A percentile compares a stretch with the other conserved stretches of the same genome.
Evolutionary conservation across 352 stramenopile species (phyloP).

Genomic region (Globisporangium canariense): DNA sequence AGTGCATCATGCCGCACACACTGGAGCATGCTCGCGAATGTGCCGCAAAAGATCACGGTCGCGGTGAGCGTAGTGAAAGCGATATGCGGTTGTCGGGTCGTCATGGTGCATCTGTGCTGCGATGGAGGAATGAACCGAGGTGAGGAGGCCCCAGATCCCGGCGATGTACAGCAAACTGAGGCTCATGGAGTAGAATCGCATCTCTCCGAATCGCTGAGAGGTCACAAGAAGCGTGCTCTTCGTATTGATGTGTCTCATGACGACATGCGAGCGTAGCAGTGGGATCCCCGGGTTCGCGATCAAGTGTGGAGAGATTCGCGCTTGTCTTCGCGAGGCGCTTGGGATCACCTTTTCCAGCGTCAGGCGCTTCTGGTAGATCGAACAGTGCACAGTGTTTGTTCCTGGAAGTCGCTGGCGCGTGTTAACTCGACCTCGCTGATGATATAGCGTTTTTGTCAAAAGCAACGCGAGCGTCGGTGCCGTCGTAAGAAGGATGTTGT

Average conservation of each 20-base stretch:
- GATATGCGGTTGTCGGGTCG: neutral
- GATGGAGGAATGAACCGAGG: conserved; percentile 14
- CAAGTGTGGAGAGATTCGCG: conserved; percentile 3
- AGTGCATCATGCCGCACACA: conserved; percentile 32
- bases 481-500: conserved; percentile 29
- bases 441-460: conserved; percentile 17
- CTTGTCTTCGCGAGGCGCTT: conserved; percentile 3
- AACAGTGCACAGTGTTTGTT: conserved; percentile 18
- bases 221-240: conserved; percentile 11
- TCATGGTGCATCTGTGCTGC: conserved; percentile 7
- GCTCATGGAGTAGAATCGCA: neutral
- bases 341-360: conserved; percentile 6
- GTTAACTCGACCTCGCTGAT: conserved; percentile 5
- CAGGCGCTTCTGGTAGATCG: conserved; percentile 19
- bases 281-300: neutral
- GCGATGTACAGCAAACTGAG: conserved; percentile 12
- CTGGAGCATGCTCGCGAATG: conserved; percentile 21
- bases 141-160: conserved; percentile 18
- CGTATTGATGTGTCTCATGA: conserved; percentile 15
- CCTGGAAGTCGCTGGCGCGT: conserved; percentile 4
- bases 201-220: neutral
- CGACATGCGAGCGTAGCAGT: conserved; percentile 18
- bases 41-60: conserved; percentile 14
- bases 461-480: conserved; percentile 23
- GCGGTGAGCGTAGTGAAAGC: conserved; percentile 17